These are phyloP conservation scores for Aspergillus sergii DNA, from an alignment of 2,329 filamentous ascomycete species.

Conservation along the genomic window DNA sequence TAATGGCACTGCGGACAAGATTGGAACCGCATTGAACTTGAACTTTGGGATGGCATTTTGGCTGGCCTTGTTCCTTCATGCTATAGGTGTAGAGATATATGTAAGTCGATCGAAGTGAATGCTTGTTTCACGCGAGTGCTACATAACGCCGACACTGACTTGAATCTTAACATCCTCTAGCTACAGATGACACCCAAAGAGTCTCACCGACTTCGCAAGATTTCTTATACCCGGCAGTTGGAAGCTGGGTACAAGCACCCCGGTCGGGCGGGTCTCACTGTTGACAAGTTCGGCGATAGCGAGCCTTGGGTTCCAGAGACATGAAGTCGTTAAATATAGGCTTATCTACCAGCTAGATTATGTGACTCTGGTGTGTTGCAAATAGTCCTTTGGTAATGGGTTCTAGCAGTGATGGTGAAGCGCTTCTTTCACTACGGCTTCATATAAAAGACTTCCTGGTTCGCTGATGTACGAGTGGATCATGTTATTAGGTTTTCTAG, in stretches of 20 bases:
- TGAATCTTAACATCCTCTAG: neutral
- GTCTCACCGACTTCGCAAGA: neutral
- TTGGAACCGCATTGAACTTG: neutral
- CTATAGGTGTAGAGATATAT: neutral
- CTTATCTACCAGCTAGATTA: no score
- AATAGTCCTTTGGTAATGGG: no score
- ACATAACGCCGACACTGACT: no score
- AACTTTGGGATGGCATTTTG: slow-evolving; percentile 5
- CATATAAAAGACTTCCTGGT: neutral
- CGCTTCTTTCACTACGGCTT: accelerated
- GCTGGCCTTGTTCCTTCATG: neutral
- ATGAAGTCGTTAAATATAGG: neutral
- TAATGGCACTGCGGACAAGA: neutral
- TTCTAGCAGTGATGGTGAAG: neutral
- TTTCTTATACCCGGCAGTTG: neutral
- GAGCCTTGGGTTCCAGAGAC: neutral
- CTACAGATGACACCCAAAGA: neutral
- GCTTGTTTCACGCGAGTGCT: no score
- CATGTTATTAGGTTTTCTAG: neutral
- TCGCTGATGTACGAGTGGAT: neutral
- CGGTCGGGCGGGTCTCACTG: neutral
- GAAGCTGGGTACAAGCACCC: neutral
- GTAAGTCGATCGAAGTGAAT: neutral
- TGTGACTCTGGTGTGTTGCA: no score
- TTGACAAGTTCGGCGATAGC: neutral